Evolutionary conservation across 805 yeast genomes (phyloP).

Genomic region (Spathaspora boniae): DNA sequence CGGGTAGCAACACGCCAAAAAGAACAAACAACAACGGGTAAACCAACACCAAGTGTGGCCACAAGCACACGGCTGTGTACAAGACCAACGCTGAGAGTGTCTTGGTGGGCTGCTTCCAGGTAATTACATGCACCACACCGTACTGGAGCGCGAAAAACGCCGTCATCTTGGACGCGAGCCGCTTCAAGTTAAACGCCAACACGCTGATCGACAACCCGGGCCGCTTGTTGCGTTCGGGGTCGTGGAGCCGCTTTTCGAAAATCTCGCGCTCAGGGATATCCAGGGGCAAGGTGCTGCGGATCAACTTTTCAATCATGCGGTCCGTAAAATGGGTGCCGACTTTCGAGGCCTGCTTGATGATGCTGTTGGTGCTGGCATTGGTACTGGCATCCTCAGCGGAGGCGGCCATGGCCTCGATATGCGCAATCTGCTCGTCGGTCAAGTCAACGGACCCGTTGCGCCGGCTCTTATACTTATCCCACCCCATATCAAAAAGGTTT

Average conservation of each 20-base stretch:
- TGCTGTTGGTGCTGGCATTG: not conserved
- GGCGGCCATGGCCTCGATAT: slow-evolving; percentile 25
- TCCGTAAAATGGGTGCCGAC: slow-evolving; percentile 51
- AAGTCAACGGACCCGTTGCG: slow-evolving; percentile 8
- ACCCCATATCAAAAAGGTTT: slow-evolving; percentile 28
- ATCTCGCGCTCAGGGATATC: slow-evolving; percentile 46
- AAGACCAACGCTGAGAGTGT: slow-evolving; percentile 59
- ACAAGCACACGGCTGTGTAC: slow-evolving; percentile 64
- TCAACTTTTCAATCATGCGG: slow-evolving; percentile 49
- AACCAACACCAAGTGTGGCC: slow-evolving; percentile 65
- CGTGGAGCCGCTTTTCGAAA: slow-evolving; percentile 39
- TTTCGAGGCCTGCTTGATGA: no score
- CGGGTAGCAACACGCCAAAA: slow-evolving; percentile 63
- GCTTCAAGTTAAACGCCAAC: slow-evolving; percentile 55
- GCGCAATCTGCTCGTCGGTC: slow-evolving; percentile 26
- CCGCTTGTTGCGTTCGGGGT: slow-evolving; percentile 40
- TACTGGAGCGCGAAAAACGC: slow-evolving; percentile 59
- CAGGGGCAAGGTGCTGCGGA: slow-evolving; percentile 49
- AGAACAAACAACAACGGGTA: slow-evolving; percentile 59
- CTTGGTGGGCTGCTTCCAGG: slow-evolving; percentile 74
- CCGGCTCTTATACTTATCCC: slow-evolving; percentile 20
- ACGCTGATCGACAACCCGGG: slow-evolving; percentile 58
- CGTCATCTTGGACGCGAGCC: slow-evolving; percentile 54
- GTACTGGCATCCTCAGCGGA: slow-evolving; percentile 23
- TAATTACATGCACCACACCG: slow-evolving; percentile 52